Base-by-base conservation (phyloP, 2,329 filamentous ascomycete species). In the Aspergillus viridinutans region DNA sequence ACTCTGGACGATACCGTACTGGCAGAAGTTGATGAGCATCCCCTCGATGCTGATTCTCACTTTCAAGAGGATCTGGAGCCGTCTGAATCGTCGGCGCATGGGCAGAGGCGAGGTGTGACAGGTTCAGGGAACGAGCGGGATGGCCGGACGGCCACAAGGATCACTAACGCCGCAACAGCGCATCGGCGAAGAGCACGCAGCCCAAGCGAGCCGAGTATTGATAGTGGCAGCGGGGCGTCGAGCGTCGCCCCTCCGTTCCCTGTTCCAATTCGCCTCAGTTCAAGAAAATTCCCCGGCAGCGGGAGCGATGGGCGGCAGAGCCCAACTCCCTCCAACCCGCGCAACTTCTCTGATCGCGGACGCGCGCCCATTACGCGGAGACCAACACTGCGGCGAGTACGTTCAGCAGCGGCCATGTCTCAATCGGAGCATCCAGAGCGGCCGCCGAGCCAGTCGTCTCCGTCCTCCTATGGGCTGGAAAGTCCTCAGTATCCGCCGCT, bases 201-300 rank as follows among this genome's bases (percentile, higher is more conserved):
- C 53, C 76, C 78, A 2, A 78, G 77, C 50, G 74, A 74, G 26
- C 76, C 77, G 10, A 76, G 74, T 55, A 69, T 77, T 21, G 74
- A 78, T 32, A 74, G 72, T 54, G 70, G 71, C 47, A 75, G 69
- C 57, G 65, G 68, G 52, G 67, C 66, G 26, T 72, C 71, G n/a
- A 72, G 68, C 35, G 67, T 70, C 52, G 65, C 69, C 53, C 92
- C 94, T 28, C 94, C 94, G 0, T 97, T 96, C 78, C 92, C 94
- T 0, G 96, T 99, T 6, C 94, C 94, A 0, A 88, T 87, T 3
- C 83, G 94, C 56, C 90, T 90, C 29, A 97, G 93, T 74, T 99
- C 92, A 5, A 85, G 92, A 58, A 87, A 88, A 66, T 82, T 87
- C 23, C 83, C 85, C 0, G 74, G 86, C 58, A 87, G 83, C 63